A percentile compares a stretch with the other conserved stretches of the same genome.
These are phyloP conservation scores for Wickerhamiella occidentalis DNA, from an alignment of 805 yeast species.

Conservation along the genomic window DNA sequence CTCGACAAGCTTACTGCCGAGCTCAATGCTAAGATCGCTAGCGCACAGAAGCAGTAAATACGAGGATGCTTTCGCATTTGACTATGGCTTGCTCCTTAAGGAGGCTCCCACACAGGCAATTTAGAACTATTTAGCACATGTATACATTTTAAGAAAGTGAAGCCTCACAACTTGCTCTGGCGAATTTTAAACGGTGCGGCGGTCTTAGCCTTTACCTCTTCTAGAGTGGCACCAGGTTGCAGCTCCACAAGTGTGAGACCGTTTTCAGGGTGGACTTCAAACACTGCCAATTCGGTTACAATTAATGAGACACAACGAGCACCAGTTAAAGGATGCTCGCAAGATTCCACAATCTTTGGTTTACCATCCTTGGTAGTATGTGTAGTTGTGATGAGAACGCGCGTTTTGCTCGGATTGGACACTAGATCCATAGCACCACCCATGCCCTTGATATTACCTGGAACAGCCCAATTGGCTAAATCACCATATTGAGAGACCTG, in stretches of 20 bases:
- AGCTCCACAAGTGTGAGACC: conserved; percentile 34
- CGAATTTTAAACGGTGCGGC: conserved; percentile 30
- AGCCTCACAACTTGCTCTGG: background rate
- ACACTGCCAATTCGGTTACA: conserved; percentile 38
- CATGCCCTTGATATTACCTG: conserved; percentile 41
- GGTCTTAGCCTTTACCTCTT: conserved; percentile 33
- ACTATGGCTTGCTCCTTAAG: background rate
- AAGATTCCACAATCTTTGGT: conserved; percentile 35
- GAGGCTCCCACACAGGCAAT: background rate
- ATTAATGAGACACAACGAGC: conserved; percentile 35
- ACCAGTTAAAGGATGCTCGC: conserved; percentile 40
- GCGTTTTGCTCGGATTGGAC: conserved; percentile 35
- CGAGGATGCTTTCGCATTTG: background rate
- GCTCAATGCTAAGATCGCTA: conserved; percentile 7
- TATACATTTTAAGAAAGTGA: background rate
- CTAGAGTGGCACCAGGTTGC: conserved; percentile 32
- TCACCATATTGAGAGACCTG: conserved; percentile 40
- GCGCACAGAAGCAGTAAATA: background rate
- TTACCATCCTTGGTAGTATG: conserved; percentile 38
- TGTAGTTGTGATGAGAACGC: conserved; percentile 38
- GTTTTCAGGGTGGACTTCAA: conserved; percentile 33
- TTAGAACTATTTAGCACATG: background rate
- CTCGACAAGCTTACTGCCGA: conserved; percentile 2
- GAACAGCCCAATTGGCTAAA: conserved; percentile 42
- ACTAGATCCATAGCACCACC: conserved; percentile 47